Conservation (phyloP, 306 rosid species). For the Prunus mira region DNA sequence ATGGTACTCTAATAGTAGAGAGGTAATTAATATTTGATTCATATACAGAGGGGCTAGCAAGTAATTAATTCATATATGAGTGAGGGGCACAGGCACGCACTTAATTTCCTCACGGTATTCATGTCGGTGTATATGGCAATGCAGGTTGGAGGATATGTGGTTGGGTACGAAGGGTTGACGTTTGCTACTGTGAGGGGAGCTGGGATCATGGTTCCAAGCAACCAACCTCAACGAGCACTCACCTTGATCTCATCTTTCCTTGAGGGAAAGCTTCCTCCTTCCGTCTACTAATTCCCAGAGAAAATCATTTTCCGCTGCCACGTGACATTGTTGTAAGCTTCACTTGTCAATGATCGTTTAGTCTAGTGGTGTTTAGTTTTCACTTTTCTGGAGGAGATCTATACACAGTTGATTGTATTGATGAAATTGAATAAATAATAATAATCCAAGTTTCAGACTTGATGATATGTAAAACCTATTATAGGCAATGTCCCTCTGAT, state of each 20-base stretch:
- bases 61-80: too few relatives aligned
- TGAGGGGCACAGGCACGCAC: too few relatives aligned
- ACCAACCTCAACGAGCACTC: slow-evolving; percentile 47
- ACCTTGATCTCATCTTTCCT: slow-evolving; percentile 52
- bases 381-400: too few relatives aligned
- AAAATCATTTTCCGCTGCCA: background rate
- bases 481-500: background rate
- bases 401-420: too few relatives aligned
- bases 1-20: slow-evolving; percentile 34
- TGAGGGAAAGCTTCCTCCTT: slow-evolving; percentile 32
- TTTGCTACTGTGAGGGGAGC: slow-evolving; percentile 54
- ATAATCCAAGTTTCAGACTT: too few relatives aligned
- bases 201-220: slow-evolving; percentile 55
- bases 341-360: too few relatives aligned
- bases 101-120: background rate
- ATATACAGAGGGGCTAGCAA: background rate
- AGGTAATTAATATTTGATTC: slow-evolving; percentile 38
- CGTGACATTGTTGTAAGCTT: too few relatives aligned
- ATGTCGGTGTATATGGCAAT: slow-evolving; percentile 3
- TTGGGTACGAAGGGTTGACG: slow-evolving; percentile 50
- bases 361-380: too few relatives aligned
- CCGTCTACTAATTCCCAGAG: background rate
- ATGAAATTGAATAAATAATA: too few relatives aligned
- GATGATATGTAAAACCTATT: background rate
- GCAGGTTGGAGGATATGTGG: slow-evolving; percentile 61